phyloP scores from a whole-genome alignment of 345 rosid species.

The Physaria fendleri region DNA sequence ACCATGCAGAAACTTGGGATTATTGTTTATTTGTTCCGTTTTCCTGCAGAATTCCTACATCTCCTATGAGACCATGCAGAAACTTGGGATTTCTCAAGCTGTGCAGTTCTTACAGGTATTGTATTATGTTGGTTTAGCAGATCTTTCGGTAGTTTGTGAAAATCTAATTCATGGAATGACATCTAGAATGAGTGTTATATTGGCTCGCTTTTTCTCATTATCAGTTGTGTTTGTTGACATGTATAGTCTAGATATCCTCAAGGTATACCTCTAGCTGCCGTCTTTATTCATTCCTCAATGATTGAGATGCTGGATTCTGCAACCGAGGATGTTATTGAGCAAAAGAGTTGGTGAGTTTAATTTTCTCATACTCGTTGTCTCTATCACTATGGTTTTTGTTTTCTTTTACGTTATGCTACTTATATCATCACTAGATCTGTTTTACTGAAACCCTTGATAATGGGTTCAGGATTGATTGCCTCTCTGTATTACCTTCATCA shows the following conservation, averaged over 20 bases:
- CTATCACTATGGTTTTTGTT: neutral
- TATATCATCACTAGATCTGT: neutral
- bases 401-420: neutral
- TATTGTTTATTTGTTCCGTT: slow-evolving; percentile 15
- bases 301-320: slow-evolving; percentile 84
- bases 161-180: neutral
- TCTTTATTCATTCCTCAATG: slow-evolving; percentile 78
- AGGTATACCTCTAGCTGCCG: slow-evolving; percentile 64
- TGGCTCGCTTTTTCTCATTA: slow-evolving; percentile 31
- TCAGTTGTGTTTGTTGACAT: slow-evolving; percentile 34
- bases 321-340: slow-evolving; percentile 81
- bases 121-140: slow-evolving; percentile 6
- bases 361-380: neutral
- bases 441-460: slow-evolving; percentile 24
- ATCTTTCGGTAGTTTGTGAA: slow-evolving; percentile 9
- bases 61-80: slow-evolving; percentile 64
- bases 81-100: slow-evolving; percentile 89
- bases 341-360: slow-evolving; percentile 72
- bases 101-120: slow-evolving; percentile 87
- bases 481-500: slow-evolving; percentile 68
- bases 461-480: slow-evolving; percentile 80
- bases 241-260: slow-evolving; percentile 96
- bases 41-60: slow-evolving; percentile 73
- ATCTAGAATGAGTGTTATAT: neutral
- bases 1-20: slow-evolving; percentile 85